Conservation (phyloP, 495 filamentous ascomycete species). For the Neurospora africana region DNA sequence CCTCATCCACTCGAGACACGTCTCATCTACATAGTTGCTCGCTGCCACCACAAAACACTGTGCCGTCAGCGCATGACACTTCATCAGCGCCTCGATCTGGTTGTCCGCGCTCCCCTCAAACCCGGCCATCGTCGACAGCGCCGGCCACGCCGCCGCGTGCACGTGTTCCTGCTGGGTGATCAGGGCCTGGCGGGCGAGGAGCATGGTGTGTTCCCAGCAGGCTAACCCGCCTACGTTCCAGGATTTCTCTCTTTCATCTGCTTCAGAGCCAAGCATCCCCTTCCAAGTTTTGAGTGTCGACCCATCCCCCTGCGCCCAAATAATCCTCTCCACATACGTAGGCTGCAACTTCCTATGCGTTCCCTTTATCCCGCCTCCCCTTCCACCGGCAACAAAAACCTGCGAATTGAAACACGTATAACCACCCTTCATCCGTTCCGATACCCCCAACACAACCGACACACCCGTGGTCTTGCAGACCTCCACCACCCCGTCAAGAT, state of each 20-base stretch:
- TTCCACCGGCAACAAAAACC: constrained; percentile 26
- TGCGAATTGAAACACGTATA: constrained; percentile 35
- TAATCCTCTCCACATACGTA: constrained; percentile 35
- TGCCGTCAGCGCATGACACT: constrained; percentile 32
- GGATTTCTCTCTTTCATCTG: constrained; percentile 9
- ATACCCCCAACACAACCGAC: constrained; percentile 26
- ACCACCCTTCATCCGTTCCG: constrained; percentile 27
- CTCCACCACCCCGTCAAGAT: constrained; percentile 23
- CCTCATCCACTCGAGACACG: constrained; percentile 31
- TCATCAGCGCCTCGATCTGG: constrained; percentile 37
- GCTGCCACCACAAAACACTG: constrained; percentile 32
- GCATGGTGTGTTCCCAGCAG: constrained; percentile 42
- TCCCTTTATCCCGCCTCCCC: constrained; percentile 24
- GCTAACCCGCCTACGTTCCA: constrained; percentile 35
- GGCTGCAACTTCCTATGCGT: constrained; percentile 41
- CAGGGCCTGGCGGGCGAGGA: constrained; percentile 31
- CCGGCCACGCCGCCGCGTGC: constrained; percentile 32
- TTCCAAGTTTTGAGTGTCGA: constrained; percentile 20
- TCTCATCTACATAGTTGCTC: constrained; percentile 30
- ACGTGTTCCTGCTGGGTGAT: constrained; percentile 30
- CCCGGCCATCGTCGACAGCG: constrained; percentile 26
- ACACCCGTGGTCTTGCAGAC: constrained; percentile 21
- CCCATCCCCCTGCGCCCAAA: constrained; percentile 36
- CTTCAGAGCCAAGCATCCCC: not conserved
- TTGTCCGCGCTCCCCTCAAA: constrained; percentile 25